Evolutionary conservation across 441 rosid genomes (phyloP).

Genomic region (Flueggea neowawraea): DNA sequence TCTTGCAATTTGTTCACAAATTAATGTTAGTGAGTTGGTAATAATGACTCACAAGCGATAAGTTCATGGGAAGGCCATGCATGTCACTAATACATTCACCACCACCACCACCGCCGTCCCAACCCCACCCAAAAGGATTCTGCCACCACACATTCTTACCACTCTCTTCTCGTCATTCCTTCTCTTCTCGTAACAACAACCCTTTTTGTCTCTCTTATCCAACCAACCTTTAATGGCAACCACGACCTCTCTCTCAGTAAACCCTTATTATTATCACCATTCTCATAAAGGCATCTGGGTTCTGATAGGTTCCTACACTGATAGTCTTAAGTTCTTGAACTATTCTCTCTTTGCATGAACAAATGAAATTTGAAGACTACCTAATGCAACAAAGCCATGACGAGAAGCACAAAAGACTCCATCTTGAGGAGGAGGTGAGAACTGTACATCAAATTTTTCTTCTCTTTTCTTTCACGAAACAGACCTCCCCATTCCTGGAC

Average conservation of each 20-base stretch:
- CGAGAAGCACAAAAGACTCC: slow-evolving; percentile 35
- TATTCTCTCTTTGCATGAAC: too few relatives aligned
- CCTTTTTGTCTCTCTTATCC: not conserved
- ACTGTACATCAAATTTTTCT: not conserved
- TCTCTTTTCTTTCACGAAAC: not conserved
- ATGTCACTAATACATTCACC: slow-evolving; percentile 8
- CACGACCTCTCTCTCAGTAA: slow-evolving; percentile 24
- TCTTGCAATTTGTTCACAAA: slow-evolving; percentile 10
- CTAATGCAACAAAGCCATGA: slow-evolving; percentile 53
- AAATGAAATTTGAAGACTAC: slow-evolving; percentile 82
- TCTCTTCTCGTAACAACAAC: not conserved
- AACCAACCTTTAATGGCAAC: slow-evolving; percentile 41
- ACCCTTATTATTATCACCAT: slow-evolving; percentile 12
- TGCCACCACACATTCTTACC: slow-evolving; percentile 23
- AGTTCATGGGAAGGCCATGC: slow-evolving; percentile 35
- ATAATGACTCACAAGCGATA: not conserved
- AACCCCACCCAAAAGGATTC: slow-evolving; percentile 9
- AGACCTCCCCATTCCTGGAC: too few relatives aligned
- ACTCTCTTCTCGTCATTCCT: slow-evolving; percentile 4
- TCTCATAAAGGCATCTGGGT: slow-evolving; percentile 1
- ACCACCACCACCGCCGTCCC: slow-evolving; percentile 1
- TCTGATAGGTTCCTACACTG: too few relatives aligned
- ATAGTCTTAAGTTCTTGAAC: too few relatives aligned
- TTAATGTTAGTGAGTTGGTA: not conserved
- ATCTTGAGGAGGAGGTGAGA: slow-evolving; percentile 55